Evolutionary conservation across 1,284 basidiomycete genomes (phyloP), one percentile per base, ranked within the genome.

Genomic region (Microbotryum saponariae): DNA sequence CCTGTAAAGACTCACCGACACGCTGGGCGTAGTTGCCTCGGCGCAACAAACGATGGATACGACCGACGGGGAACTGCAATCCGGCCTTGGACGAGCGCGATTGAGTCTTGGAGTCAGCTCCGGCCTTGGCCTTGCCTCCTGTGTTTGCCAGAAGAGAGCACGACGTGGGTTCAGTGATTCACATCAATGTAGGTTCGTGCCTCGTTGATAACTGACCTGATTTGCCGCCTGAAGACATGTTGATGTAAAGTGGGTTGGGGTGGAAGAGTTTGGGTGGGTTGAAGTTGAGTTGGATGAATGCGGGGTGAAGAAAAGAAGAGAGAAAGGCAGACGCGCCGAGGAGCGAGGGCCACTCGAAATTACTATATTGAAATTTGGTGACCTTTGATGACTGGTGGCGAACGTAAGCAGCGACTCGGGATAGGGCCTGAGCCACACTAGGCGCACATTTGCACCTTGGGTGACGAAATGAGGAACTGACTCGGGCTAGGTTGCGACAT

Each of bases 1-100:
- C 7, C 7, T 10, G 37, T 42, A 18, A 16, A 18, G 37, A 16
- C 37, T 42, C 16, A 77, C 86, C 86, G 65, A 88, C 80, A 78
- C 86, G 85, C 82, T 88, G 88, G 54, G 66, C 66, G 61, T 68
- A 68, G 66, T 68, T 68, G 31, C 66, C 66, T 44, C 55, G 54
- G 49, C 66, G 63, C 74, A 90, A 78, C 58, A 88, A 82, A 82
- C 89, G 84, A 77, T 90, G 88, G 73, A 91, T 87, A 82, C 89
- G 87, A 77, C 86, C 86, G 69, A 91, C 89, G 63, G 88, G 89
- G 80, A 90, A 87, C 75, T 76, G 88, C 62, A 91, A 83, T 67
- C 88, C 88, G 69, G 88, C 88, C 78, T 86, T 88, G 68, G 85
- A 82, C 53, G 89, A 91, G 47, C 60, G 66, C 44, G 66, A 68